These are phyloP conservation scores for Yamadazyma oceani DNA, from an alignment of 1,139 yeast species.

Conservation along the genomic window DNA sequence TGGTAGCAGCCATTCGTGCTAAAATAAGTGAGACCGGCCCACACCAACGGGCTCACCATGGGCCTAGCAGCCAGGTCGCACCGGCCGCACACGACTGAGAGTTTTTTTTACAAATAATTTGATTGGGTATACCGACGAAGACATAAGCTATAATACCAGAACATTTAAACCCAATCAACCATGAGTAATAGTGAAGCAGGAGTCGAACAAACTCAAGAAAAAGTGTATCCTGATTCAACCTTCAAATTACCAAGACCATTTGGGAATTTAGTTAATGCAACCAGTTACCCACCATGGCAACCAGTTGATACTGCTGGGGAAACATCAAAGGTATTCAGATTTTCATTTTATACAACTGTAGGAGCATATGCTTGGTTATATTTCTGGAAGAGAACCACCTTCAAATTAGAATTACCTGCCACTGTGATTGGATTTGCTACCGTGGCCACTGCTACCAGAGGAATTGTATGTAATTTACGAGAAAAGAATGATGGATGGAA, in stretches of 20 bases:
- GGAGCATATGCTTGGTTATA: constrained; percentile 52
- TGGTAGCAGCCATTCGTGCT: no score
- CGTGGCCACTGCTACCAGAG: constrained; percentile 43
- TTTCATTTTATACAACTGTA: constrained; percentile 45
- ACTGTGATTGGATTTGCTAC: constrained; percentile 44
- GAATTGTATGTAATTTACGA: constrained; percentile 44
- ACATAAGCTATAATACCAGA: no score
- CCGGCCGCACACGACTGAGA: background rate
- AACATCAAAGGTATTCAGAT: constrained; percentile 40
- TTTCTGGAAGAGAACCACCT: constrained; percentile 48
- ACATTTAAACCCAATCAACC: no score
- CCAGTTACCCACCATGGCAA: constrained; percentile 45
- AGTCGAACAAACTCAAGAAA: background rate
- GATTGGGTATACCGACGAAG: constrained; percentile 11
- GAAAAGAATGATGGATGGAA: constrained; percentile 53
- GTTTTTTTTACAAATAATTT: constrained; percentile 9
- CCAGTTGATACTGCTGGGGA: constrained; percentile 47
- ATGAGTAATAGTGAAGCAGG: background rate
- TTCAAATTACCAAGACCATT: constrained; percentile 46
- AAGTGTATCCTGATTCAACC: constrained; percentile 35
- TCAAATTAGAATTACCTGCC: constrained; percentile 43
- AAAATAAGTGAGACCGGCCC: no score
- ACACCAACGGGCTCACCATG: no score
- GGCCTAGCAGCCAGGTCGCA: no score
- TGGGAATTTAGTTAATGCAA: constrained; percentile 38